Evolutionary conservation across 768 basidiomycete species (phyloP).

Genomic region (Pulveroboletus sp.): DNA sequence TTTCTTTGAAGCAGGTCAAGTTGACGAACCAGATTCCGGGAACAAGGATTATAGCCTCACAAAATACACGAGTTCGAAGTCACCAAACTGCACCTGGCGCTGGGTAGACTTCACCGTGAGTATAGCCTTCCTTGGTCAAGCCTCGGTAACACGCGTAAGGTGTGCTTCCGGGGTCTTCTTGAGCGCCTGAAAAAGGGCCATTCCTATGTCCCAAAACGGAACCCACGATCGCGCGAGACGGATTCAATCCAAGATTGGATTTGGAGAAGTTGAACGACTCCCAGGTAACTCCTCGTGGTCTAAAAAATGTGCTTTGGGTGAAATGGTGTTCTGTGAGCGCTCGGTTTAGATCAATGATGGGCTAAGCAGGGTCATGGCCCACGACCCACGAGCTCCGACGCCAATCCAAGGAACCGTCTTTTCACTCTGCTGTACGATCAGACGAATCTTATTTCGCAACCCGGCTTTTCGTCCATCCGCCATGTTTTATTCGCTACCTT

Average conservation of each 20-base stretch:
- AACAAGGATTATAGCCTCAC: slow-evolving; percentile 19
- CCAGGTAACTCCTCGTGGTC: slow-evolving; percentile 47
- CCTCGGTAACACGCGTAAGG: slow-evolving; percentile 25
- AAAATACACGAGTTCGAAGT: slow-evolving; percentile 22
- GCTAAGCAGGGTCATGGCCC: slow-evolving; percentile 26
- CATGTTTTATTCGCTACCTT: slow-evolving; percentile 31
- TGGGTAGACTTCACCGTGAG: slow-evolving; percentile 20
- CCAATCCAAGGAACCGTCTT: slow-evolving; percentile 29
- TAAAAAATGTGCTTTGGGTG: slow-evolving; percentile 28
- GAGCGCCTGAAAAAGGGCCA: slow-evolving; percentile 21
- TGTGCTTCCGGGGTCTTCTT: slow-evolving; percentile 27
- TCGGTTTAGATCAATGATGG: slow-evolving; percentile 29
- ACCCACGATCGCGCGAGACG: slow-evolving; percentile 43
- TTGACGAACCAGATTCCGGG: slow-evolving; percentile 11
- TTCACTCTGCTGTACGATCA: slow-evolving; percentile 30
- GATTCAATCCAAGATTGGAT: slow-evolving; percentile 32
- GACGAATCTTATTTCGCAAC: slow-evolving; percentile 25
- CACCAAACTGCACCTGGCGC: slow-evolving; percentile 12
- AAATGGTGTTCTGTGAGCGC: slow-evolving; percentile 29
- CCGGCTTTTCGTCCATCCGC: slow-evolving; percentile 28
- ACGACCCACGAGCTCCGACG: slow-evolving; percentile 33
- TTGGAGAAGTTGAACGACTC: slow-evolving; percentile 23
- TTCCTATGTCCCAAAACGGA: slow-evolving; percentile 44
- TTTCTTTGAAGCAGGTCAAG: slow-evolving; percentile 13
- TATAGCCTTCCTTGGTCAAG: slow-evolving; percentile 30